Conservation (phyloP, 208 protist species). For the Acanthamoeba quina region DNA sequence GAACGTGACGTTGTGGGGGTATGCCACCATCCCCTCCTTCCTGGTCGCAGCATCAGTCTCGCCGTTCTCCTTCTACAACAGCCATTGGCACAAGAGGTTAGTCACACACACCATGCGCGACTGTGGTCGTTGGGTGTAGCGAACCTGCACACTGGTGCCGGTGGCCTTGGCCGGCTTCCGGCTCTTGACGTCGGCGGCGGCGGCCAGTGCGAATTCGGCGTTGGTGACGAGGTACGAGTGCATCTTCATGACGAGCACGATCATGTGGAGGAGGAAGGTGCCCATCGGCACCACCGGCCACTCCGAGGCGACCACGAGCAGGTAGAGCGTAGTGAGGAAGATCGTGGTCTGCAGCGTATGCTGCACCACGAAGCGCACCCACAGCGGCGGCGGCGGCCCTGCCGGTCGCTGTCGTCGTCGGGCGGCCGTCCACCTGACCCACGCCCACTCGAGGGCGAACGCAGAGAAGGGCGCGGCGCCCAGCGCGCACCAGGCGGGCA, state of each 20-base stretch:
- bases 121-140: too few species aligned
- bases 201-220: conserved; percentile 44
- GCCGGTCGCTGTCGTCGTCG: background rate
- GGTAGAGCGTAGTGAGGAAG: conserved; percentile 45
- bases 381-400: background rate
- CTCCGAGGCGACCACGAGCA: conserved; percentile 51
- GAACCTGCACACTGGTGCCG: background rate
- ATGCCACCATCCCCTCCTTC: conserved; percentile 30
- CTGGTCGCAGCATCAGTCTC: too few species aligned
- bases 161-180: background rate
- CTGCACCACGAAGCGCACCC: conserved; percentile 30
- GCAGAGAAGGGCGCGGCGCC: conserved; percentile 43
- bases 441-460: conserved; percentile 24
- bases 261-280: conserved; percentile 64
- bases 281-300: conserved; percentile 67
- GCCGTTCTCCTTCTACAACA: too few species aligned
- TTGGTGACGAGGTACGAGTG: conserved; percentile 75
- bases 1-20: conserved; percentile 84
- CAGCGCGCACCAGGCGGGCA: conserved; percentile 53
- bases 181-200: background rate
- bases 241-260: conserved; percentile 73
- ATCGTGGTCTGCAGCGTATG: conserved; percentile 55
- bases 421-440: conserved; percentile 1
- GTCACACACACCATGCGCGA: too few species aligned
- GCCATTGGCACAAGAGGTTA: too few species aligned